Evolutionary conservation across 2,329 filamentous ascomycete genomes (phyloP), one percentile per base, ranked within the genome.

Genomic region (Ascochyta rabiei): DNA sequence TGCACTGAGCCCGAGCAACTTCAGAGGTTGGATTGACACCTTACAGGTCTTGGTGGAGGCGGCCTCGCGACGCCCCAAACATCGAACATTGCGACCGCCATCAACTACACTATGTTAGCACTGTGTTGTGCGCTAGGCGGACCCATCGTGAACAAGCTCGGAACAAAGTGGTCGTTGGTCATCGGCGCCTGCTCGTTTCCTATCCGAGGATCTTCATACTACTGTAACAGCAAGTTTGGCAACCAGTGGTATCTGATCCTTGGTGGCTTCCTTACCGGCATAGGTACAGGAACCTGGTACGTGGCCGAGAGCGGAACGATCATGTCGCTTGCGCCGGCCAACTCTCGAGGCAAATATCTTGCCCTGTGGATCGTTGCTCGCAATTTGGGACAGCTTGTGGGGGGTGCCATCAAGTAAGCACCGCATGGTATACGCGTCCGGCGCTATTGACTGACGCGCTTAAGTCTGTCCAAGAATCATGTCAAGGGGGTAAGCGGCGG

Each of bases 231-330:
- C 64, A 80, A 80, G 59, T 80, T 78, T 53, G 79, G 79, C 4
- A 80, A 73, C 37, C 78, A 80, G 64, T 80, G 78, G 77, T 78
- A 79, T 46, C 59, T 78, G 59, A 47, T 55, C 19, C 38, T 70
- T 13, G 66, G 67, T 33, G 62, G 62, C 13, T 61, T 67, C 47
- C 54, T 70, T 10, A 68, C 63, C 10, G 67, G 67, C n/a, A 64
- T 70, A 6, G 66, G 66, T 1, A 64, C 39, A 4, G 79, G 78
- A 1, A 79, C 77, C 37, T 81, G 79, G 79, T 81, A 81, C 53
- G 79, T 81, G 8, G 79, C 79, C 0, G 79, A 81, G 54, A 77
- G 78, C 1, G 79, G 79, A 13, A 74, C 76, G 4, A 81, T 81
- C 60, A 80, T 81, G 77, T 79, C 78, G 0, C 72, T 81, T 18